Conservation (phyloP, 2,329 filamentous ascomycete species). For the Aureobasidium sp. region DNA sequence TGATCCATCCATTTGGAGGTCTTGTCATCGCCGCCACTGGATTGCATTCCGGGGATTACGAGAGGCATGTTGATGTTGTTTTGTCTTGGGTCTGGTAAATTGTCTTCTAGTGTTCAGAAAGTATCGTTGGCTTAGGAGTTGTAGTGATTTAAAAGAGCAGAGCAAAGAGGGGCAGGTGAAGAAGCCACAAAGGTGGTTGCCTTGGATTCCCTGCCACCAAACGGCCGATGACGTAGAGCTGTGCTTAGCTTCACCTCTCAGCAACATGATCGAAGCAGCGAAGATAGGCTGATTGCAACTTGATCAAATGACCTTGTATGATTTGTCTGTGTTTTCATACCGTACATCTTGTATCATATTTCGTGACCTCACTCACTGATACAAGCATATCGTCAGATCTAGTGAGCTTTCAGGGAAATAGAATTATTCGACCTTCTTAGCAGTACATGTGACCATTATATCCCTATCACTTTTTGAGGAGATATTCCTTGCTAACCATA, state of each 20-base stretch:
- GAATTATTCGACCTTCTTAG: no score
- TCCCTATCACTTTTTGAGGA: conserved; percentile 1
- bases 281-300: not conserved
- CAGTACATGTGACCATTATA: no score
- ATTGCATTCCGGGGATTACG: conserved; percentile 42
- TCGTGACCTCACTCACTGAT: no score
- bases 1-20: conserved; percentile 41
- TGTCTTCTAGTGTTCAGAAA: not conserved
- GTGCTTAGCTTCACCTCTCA: not conserved
- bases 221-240: conserved; percentile 12
- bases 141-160: not conserved
- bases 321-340: no score
- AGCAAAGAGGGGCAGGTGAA: conserved; percentile 4
- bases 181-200: conserved; percentile 14
- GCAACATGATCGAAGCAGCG: not conserved
- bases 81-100: not conserved
- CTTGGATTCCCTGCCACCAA: conserved; percentile 13
- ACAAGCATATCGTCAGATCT: no score
- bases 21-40: conserved; percentile 34
- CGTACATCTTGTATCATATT: no score
- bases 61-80: conserved; percentile 39
- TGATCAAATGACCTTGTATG: conserved; percentile 4
- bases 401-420: no score
- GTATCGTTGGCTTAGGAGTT: no score
- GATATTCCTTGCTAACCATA: conserved; percentile 10